Conservation (phyloP, 106 monocot genomes). For the Allium sativum region DNA sequence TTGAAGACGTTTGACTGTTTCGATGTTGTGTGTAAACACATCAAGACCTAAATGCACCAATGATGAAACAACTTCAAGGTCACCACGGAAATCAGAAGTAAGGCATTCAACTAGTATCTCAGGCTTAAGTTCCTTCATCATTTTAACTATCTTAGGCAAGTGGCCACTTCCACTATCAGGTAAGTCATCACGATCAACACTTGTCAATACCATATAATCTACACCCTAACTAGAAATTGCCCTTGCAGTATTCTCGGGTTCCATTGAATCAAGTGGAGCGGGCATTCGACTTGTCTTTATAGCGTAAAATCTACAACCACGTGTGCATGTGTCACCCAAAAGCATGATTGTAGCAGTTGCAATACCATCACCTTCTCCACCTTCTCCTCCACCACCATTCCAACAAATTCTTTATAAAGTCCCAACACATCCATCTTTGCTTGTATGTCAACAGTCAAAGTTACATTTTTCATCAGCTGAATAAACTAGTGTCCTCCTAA, state of each 20-base stretch:
- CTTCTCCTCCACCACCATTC: slow-evolving; percentile 90
- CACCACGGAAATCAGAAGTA: slow-evolving; percentile 93
- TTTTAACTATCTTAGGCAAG: slow-evolving; percentile 74
- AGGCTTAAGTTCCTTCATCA: slow-evolving; percentile 74
- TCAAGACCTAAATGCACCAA: slow-evolving; percentile 65
- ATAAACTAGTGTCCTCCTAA: too few relatives aligned
- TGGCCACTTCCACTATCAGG: slow-evolving; percentile 98
- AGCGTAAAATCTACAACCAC: slow-evolving; percentile 96
- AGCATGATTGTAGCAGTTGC: slow-evolving; percentile 99
- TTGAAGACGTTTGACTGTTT: slow-evolving; percentile 82
- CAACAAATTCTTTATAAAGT: too few relatives aligned
- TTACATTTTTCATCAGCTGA: too few relatives aligned
- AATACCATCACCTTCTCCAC: slow-evolving; percentile 91
- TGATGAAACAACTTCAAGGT: slow-evolving; percentile 56
- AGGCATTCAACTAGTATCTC: slow-evolving; percentile 88
- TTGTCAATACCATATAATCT: slow-evolving; percentile 90
- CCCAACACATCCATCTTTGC: too few relatives aligned
- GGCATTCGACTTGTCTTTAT: slow-evolving; percentile 92
- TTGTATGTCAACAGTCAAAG: too few relatives aligned
- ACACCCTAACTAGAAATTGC: slow-evolving; percentile 95
- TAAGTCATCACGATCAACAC: slow-evolving; percentile 96
- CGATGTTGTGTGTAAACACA: slow-evolving; percentile 98
- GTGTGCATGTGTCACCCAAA: slow-evolving; percentile 92
- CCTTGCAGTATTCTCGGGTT: slow-evolving; percentile 79
- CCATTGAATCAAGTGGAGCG: slow-evolving; percentile 78